Evolutionary conservation across 768 basidiomycete genomes (phyloP).

Genomic region (Boletus subparvulus): DNA sequence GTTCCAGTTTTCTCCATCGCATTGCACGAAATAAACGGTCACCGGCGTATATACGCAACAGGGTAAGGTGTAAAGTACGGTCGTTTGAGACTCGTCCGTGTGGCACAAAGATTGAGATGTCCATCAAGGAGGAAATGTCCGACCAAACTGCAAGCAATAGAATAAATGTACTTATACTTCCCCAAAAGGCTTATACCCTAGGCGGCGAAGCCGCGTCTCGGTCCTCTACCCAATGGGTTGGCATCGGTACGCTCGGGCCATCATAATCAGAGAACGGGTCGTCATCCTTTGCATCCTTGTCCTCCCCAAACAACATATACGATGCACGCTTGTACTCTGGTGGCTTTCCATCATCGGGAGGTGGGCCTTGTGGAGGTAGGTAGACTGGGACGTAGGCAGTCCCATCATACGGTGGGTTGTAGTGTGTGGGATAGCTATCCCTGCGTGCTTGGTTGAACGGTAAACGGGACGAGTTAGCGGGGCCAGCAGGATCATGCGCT

Average conservation of each 20-base stretch:
- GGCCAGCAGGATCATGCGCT: conserved; percentile 62
- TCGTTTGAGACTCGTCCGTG: background rate
- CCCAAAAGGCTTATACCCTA: conserved; percentile 5
- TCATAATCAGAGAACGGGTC: conserved; percentile 61
- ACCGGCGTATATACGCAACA: background rate
- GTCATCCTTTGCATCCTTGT: conserved; percentile 38
- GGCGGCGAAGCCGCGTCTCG: conserved; percentile 38
- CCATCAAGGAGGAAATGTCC: background rate
- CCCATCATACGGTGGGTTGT: conserved; percentile 56
- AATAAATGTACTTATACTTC: background rate
- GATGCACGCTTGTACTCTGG: conserved; percentile 47
- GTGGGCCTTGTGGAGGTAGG: conserved; percentile 52
- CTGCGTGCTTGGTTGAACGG: conserved; percentile 39
- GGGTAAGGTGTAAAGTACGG: background rate
- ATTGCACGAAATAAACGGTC: too few relatives aligned
- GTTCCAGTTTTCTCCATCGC: too few relatives aligned
- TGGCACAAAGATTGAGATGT: background rate
- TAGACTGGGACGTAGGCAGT: conserved; percentile 36
- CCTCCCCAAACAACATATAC: conserved; percentile 28
- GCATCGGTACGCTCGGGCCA: conserved; percentile 33
- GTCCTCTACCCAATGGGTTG: conserved; percentile 40
- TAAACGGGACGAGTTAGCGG: conserved; percentile 49
- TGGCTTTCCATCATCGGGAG: conserved; percentile 46
- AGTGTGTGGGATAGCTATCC: conserved; percentile 48
- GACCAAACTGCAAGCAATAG: background rate